These are phyloP conservation scores for Aureobasidium sp. DNA, from an alignment of 2,329 filamentous ascomycete species.

Conservation along the genomic window DNA sequence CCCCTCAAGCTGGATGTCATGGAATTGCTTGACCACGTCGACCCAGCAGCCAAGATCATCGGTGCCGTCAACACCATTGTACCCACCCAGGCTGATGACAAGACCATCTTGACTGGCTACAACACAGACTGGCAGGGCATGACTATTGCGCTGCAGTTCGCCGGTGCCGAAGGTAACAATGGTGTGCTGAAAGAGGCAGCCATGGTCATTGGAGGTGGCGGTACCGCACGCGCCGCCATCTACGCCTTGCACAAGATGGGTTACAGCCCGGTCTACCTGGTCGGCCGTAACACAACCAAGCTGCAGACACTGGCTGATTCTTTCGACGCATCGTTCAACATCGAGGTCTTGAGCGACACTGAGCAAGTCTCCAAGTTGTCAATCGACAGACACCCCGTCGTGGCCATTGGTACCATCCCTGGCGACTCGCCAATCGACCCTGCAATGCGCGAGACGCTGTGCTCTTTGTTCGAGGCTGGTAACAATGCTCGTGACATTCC, in stretches of 20 bases:
- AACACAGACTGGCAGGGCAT: constrained; percentile 98
- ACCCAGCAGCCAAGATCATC: constrained; percentile 69
- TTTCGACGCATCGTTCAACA: constrained; percentile 66
- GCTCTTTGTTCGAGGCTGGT: constrained; percentile 42
- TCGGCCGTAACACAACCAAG: constrained; percentile 66
- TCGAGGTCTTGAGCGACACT: constrained; percentile 52
- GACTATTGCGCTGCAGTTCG: constrained; percentile 64
- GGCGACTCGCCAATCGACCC: constrained; percentile 76
- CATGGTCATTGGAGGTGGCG: constrained; percentile 83
- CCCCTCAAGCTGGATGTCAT: constrained; percentile 89
- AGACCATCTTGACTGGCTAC: constrained; percentile 58
- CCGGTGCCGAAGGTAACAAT: constrained; percentile 46
- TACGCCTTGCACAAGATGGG: constrained; percentile 79
- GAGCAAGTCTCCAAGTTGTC: constrained; percentile 42
- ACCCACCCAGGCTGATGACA: constrained; percentile 38
- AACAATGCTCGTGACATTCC: constrained; percentile 33
- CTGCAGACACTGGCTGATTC: constrained; percentile 57
- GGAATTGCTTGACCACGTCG: constrained; percentile 68
- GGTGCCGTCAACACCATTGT: constrained; percentile 95
- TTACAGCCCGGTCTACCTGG: constrained; percentile 77
- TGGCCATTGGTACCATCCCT: constrained; percentile 85
- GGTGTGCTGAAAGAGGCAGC: constrained; percentile 35
- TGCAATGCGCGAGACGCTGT: constrained; percentile 57
- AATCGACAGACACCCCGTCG: constrained; percentile 46
- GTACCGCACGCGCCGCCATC: constrained; percentile 84